Conservation (phyloP, 2,329 filamentous ascomycete species). For the Bipolaris cookei region DNA sequence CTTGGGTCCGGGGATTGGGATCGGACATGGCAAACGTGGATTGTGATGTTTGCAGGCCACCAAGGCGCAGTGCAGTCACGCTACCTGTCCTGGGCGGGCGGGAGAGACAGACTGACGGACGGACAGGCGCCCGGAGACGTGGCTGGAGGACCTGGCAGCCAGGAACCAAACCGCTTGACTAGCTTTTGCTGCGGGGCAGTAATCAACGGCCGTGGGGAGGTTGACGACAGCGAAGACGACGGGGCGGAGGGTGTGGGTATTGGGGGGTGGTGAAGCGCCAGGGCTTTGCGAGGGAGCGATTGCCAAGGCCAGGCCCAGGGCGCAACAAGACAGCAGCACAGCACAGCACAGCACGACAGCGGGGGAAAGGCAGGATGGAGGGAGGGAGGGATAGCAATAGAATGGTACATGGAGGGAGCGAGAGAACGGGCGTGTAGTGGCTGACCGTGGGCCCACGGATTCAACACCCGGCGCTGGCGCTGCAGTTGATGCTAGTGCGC, state of each 20-base stretch:
- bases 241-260: neutral
- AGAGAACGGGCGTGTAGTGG: slow-evolving; percentile 4
- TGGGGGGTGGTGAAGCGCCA: too few relatives aligned
- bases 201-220: slow-evolving; percentile 25
- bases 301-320: too few relatives aligned
- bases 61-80: slow-evolving; percentile 18
- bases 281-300: too few relatives aligned
- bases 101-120: slow-evolving; percentile 14
- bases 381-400: neutral
- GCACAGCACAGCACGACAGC: too few relatives aligned
- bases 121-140: slow-evolving; percentile 25
- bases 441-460: slow-evolving; percentile 10
- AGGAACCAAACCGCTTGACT: slow-evolving; percentile 26
- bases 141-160: slow-evolving; percentile 34
- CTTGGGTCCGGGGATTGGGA: slow-evolving; percentile 18
- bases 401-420: neutral
- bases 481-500: slow-evolving; percentile 14
- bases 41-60: slow-evolving; percentile 17
- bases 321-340: too few relatives aligned
- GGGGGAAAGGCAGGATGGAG: neutral
- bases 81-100: slow-evolving; percentile 19
- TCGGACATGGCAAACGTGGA: slow-evolving; percentile 22
- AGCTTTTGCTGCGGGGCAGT: slow-evolving; percentile 23
- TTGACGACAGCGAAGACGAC: slow-evolving; percentile 6
- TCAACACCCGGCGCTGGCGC: slow-evolving; percentile 14